Evolutionary conservation across 2,329 filamentous ascomycete genomes (phyloP).

Genomic region (Penicillium sp.): DNA sequence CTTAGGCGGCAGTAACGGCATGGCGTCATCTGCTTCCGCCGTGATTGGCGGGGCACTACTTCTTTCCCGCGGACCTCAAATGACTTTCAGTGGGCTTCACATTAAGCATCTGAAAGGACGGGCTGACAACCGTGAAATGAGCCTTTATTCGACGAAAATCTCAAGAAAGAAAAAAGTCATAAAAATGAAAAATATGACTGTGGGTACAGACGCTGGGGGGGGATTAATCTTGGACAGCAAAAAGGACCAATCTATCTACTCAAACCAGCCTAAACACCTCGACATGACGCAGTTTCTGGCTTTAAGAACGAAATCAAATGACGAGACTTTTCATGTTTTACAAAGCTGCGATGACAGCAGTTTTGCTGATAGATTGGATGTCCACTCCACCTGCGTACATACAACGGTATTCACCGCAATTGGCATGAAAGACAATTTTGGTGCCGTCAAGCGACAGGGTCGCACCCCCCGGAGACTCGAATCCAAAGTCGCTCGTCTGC

Average conservation of each 20-base stretch:
- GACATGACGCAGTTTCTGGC: too few relatives aligned
- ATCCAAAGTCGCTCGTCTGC: constrained; percentile 24
- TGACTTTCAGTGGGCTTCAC: background rate
- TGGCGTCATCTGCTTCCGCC: constrained; percentile 17
- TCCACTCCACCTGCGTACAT: constrained; percentile 24
- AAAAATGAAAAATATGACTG: background rate
- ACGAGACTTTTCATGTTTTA: background rate
- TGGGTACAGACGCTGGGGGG: background rate
- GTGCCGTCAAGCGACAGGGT: constrained; percentile 21
- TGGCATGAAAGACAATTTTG: constrained; percentile 28
- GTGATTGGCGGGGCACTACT: constrained; percentile 14
- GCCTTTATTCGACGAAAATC: too few relatives aligned
- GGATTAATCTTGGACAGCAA: too few relatives aligned
- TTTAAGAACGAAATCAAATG: too few relatives aligned
- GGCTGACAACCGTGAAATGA: background rate
- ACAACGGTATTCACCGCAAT: constrained; percentile 20
- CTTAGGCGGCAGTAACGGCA: constrained; percentile 10
- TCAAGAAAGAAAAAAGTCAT: background rate
- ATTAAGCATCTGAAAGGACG: too few relatives aligned
- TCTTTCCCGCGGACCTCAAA: constrained; percentile 5
- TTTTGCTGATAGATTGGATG: constrained; percentile 15
- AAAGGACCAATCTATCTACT: too few relatives aligned
- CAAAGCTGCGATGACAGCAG: constrained; percentile 10
- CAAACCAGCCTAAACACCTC: too few relatives aligned
- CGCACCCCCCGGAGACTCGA: constrained; percentile 23